Conservation (phyloP, 352 stramenopile genomes). For the Globisporangium canariense region DNA sequence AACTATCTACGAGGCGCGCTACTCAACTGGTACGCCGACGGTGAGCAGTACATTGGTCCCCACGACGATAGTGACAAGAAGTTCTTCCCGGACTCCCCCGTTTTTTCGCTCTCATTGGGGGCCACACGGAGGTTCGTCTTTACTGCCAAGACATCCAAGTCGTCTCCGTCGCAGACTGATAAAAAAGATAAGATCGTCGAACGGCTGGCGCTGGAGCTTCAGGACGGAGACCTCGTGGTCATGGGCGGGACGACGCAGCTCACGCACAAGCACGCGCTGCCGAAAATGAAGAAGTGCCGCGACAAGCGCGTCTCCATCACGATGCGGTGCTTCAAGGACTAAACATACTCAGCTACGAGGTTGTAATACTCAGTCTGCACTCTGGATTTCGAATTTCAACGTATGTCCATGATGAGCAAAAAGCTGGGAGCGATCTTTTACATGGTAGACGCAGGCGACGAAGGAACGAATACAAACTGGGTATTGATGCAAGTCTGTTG, state of each 20-base stretch:
- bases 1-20: conserved; percentile 47
- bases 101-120: conserved; percentile 38
- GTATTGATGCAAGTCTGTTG: too few relatives aligned
- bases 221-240: conserved; percentile 43
- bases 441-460: too few relatives aligned
- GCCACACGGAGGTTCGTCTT: conserved; percentile 39
- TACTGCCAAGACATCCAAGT: conserved; percentile 1
- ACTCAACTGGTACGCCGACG: conserved; percentile 83
- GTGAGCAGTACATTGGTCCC: conserved; percentile 77
- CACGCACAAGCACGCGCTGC: conserved; percentile 44
- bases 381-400: too few relatives aligned
- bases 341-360: too few relatives aligned
- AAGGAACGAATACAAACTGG: too few relatives aligned
- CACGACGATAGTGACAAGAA: conserved; percentile 69
- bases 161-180: too few relatives aligned
- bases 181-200: not conserved
- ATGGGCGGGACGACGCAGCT: conserved; percentile 45
- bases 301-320: conserved; percentile 13
- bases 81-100: conserved; percentile 36
- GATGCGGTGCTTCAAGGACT: conserved; percentile 16
- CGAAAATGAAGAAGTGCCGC: conserved; percentile 23
- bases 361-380: too few relatives aligned
- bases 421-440: too few relatives aligned
- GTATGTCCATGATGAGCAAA: too few relatives aligned
- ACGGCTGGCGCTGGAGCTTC: conserved; percentile 26